A percentile compares a stretch with the other conserved stretches of the same genome.
phyloP scores from a whole-genome alignment of 495 filamentous ascomycete genomes.

The Penicillium mononematosum region DNA sequence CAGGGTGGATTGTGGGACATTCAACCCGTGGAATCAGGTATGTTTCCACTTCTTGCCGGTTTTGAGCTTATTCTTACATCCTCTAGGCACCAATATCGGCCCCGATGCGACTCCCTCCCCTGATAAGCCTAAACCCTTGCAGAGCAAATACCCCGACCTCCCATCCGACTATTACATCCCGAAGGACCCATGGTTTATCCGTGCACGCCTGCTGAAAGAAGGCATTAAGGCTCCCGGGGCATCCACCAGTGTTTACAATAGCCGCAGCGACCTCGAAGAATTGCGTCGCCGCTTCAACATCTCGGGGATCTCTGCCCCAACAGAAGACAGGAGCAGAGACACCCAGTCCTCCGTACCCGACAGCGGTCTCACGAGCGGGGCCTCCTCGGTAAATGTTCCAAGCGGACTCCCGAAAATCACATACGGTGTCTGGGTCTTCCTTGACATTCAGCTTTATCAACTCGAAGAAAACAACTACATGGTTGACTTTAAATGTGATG shows the following conservation, averaged over 20 bases:
- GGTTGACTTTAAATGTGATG: conserved; percentile 98
- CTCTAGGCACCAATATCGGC: conserved; percentile 30
- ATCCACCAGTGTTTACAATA: conserved; percentile 55
- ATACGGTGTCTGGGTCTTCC: conserved; percentile 66
- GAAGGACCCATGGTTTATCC: conserved; percentile 93
- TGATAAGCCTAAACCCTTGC: conserved; percentile 39
- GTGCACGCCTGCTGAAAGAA: conserved; percentile 79
- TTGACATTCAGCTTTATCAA: conserved; percentile 95
- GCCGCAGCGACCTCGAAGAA: conserved; percentile 56
- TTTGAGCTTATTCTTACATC: conserved; percentile 5
- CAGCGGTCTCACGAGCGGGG: conserved; percentile 34
- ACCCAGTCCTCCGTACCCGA: conserved; percentile 29
- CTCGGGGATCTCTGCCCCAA: conserved; percentile 37
- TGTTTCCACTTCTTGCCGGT: conserved; percentile 3
- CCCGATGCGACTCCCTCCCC: conserved; percentile 22
- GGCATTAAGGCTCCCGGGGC: conserved; percentile 56
- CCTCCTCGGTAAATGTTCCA: conserved; percentile 42
- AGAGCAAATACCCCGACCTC: conserved; percentile 48
- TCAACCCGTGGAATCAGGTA: conserved; percentile 43
- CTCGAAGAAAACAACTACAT: conserved; percentile 92
- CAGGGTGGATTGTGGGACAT: conserved; percentile 84
- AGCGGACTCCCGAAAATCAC: conserved; percentile 36
- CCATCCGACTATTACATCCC: conserved; percentile 71
- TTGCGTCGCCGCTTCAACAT: conserved; percentile 49
- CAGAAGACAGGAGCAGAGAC: conserved; percentile 35